Base-by-base conservation (phyloP, 257 asterid species). In the Nicotiana benthamiana region DNA sequence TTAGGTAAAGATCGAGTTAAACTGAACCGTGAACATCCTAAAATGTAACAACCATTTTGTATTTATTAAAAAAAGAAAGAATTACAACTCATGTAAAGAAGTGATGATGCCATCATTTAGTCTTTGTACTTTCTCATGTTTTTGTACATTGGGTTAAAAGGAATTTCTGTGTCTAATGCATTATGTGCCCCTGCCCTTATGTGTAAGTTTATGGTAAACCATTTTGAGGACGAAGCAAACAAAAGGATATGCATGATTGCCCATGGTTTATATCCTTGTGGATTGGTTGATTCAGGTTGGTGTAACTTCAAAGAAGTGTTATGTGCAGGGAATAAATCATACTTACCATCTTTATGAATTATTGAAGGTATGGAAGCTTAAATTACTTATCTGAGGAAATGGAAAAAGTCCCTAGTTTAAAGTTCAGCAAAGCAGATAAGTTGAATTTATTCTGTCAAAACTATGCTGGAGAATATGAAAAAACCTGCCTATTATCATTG, bases 301-400 rank as follows among this genome's bases (percentile, higher is more conserved):
- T 20, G 76, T 11, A 68, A 36, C 30, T 68, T 40, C 75, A 66
- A 26, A 32, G 15, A 65, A 66, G 28, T 66, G 8, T 66, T 51
- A 34, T 66, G 28, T 40, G 48, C 43, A 36, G 32, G 54, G 76
- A 24, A 13, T 68, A 68, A 10, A 40, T 68, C 6, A 3, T 68
- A 36, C 1, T 2, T 27, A 61, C 56, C n/a, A 10, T 67, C 54
- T 67, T 36, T 62, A 56, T 81, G 80, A 83, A 54, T 40, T 83
- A 24, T 65, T 62, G 53, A 40, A 65, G n/a, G 77, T 46, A 78
- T 56, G 81, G 76, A 51, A 83, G 77, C 83, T 77, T 87, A 80
- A 78, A 83, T 85, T 80, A 85, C 72, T 83, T 60, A 77, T 79
- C 75, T 80, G 17, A 10, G 54, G 54, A 51, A 51, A 51, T 51